These are phyloP conservation scores for Microthlaspi erraticum DNA, from an alignment of 345 rosid genomes.

Conservation along the genomic window DNA sequence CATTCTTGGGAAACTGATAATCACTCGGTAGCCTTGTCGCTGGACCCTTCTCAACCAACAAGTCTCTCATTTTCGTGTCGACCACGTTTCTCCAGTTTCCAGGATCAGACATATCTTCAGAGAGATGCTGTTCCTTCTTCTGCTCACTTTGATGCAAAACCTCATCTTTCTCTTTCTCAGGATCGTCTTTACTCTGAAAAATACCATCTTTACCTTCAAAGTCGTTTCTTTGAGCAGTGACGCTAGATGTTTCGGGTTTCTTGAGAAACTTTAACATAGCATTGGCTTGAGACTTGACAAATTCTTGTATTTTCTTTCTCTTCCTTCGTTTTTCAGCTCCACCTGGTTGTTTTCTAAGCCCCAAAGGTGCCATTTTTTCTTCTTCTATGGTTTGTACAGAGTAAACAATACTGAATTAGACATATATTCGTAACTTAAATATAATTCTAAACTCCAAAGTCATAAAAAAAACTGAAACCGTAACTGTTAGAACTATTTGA, in stretches of 20 bases:
- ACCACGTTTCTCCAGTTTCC: slow-evolving; percentile 10
- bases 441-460: not conserved
- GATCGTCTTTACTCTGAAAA: not conserved
- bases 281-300: slow-evolving; percentile 8
- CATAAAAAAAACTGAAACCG: not conserved
- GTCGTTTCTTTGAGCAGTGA: not conserved
- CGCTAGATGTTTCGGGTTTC: not conserved
- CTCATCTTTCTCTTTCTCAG: not conserved
- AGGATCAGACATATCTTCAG: slow-evolving; percentile 14
- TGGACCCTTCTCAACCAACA: not conserved
- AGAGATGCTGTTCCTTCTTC: slow-evolving; percentile 4
- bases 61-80: slow-evolving; percentile 12
- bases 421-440: not conserved
- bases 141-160: not conserved
- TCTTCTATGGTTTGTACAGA: not conserved
- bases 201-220: not conserved
- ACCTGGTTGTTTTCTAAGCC: slow-evolving; percentile 3
- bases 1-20: slow-evolving; percentile 9
- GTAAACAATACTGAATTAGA: not conserved
- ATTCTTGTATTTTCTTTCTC: not conserved
- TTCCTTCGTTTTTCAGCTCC: slow-evolving; percentile 12
- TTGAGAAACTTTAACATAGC: slow-evolving; percentile 1
- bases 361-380: slow-evolving; percentile 9
- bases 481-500: not conserved
- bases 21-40: not conserved